Evolutionary conservation across 768 basidiomycete genomes (phyloP).

Genomic region (Leucogyrophana mollusca): DNA sequence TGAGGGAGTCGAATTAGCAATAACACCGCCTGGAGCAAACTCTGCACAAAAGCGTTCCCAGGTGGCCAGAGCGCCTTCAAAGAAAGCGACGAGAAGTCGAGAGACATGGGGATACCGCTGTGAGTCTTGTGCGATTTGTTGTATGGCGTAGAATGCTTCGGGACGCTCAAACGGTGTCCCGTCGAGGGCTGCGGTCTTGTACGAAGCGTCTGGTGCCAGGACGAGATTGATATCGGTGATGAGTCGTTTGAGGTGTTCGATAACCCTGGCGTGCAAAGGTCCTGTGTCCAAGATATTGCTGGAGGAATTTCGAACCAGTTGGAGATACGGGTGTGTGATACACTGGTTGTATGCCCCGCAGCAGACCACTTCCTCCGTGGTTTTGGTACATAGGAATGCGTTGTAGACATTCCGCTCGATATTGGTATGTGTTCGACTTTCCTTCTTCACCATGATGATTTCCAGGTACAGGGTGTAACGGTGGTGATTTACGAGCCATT

Average conservation of each 20-base stretch:
- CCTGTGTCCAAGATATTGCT: slow-evolving; percentile 23
- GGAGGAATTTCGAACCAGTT: slow-evolving; percentile 11
- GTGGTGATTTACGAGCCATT: slow-evolving; percentile 11
- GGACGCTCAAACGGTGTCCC: slow-evolving; percentile 8
- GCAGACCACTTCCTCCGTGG: slow-evolving; percentile 18
- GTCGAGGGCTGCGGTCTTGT: slow-evolving; percentile 7
- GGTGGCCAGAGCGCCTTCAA: slow-evolving; percentile 21
- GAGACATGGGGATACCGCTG: background rate
- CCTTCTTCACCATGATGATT: slow-evolving; percentile 15
- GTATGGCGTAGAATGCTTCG: slow-evolving; percentile 6
- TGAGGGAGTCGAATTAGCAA: slow-evolving; percentile 14
- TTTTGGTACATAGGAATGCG: slow-evolving; percentile 5
- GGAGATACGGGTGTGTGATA: slow-evolving; percentile 25
- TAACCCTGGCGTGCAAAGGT: slow-evolving; percentile 16
- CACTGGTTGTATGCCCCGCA: background rate
- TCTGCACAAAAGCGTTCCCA: slow-evolving; percentile 26
- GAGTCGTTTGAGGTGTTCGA: slow-evolving; percentile 12
- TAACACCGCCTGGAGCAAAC: slow-evolving; percentile 26
- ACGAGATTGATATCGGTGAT: slow-evolving; percentile 13
- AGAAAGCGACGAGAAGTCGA: slow-evolving; percentile 16
- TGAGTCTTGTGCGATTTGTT: background rate
- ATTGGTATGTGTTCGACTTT: slow-evolving; percentile 16
- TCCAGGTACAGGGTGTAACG: slow-evolving; percentile 19
- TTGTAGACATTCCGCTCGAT: slow-evolving; percentile 25
- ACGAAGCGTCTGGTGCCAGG: slow-evolving; percentile 4